A percentile compares a stretch with the other conserved stretches of the same genome.
Evolutionary conservation across 257 asterid genomes (phyloP).

Genomic region (Solanum corneliomulleri): DNA sequence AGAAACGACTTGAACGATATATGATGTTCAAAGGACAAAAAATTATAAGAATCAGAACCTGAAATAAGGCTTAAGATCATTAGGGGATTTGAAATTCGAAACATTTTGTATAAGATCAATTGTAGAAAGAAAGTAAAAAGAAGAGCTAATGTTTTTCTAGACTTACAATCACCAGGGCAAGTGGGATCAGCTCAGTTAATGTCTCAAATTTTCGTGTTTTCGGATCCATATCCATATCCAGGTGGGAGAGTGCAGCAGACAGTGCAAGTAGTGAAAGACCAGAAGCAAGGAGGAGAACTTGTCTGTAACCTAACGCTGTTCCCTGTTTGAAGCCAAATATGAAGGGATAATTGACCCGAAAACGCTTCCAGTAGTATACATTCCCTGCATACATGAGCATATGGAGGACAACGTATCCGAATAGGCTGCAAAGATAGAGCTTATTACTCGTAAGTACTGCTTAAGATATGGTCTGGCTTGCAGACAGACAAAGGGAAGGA

Average conservation of each 20-base stretch:
- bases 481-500: neutral
- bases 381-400: constrained; percentile 55
- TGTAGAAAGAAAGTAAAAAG: neutral
- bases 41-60: constrained; percentile 46
- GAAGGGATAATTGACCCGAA: constrained; percentile 63
- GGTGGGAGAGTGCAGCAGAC: constrained; percentile 52
- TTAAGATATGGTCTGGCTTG: neutral
- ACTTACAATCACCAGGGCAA: constrained; percentile 46
- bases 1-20: constrained; percentile 69
- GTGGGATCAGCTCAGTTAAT: constrained; percentile 61
- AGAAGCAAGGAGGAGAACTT: constrained; percentile 63
- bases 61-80: neutral
- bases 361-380: constrained; percentile 63
- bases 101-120: neutral
- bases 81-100: neutral
- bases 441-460: neutral
- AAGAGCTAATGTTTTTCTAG: neutral
- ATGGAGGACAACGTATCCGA: constrained; percentile 58
- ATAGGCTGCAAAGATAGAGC: constrained; percentile 34
- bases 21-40: constrained; percentile 64
- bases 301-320: constrained; percentile 60
- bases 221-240: constrained; percentile 76
- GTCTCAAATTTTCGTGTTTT: constrained; percentile 20
- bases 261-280: constrained; percentile 58
- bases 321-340: constrained; percentile 65